These are phyloP conservation scores for Aureobasidium sp. DNA, from an alignment of 2,329 filamentous ascomycete genomes.

Conservation along the genomic window DNA sequence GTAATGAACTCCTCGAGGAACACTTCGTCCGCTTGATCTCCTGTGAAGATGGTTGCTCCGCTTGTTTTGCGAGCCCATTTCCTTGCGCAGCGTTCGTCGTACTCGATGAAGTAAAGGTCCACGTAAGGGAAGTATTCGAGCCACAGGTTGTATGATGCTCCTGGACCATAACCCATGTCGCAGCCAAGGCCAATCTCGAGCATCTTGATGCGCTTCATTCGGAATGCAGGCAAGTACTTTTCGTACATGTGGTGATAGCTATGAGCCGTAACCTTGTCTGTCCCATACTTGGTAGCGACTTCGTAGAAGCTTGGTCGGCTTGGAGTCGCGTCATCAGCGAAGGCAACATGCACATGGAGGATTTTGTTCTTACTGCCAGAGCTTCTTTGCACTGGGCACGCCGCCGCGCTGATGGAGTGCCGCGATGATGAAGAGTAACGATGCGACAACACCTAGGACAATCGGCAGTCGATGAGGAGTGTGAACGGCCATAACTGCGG, in stretches of 20 bases:
- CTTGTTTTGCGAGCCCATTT: conserved; percentile 31
- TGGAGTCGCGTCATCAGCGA: not conserved
- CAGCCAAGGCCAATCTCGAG: conserved; percentile 40
- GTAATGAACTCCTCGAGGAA: conserved; percentile 34
- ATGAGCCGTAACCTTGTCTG: conserved; percentile 36
- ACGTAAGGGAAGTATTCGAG: conserved; percentile 35
- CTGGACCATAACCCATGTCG: conserved; percentile 34
- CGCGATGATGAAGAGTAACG: conserved; percentile 12
- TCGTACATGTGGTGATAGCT: conserved; percentile 38
- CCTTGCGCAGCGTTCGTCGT: conserved; percentile 32
- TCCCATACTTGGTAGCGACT: conserved; percentile 33
- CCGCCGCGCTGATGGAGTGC: conserved; percentile 14
- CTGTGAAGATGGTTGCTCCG: conserved; percentile 34
- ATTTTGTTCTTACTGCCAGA: not conserved
- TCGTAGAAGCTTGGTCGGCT: conserved; percentile 26
- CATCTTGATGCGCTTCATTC: conserved; percentile 32
- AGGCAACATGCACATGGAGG: not conserved
- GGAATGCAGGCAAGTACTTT: conserved; percentile 31
- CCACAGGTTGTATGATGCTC: conserved; percentile 37
- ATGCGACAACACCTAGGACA: conserved; percentile 16
- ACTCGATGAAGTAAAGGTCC: conserved; percentile 39
- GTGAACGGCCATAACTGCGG: not conserved
- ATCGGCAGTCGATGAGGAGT: conserved; percentile 16
- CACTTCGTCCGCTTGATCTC: conserved; percentile 33
- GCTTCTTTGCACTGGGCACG: conserved; percentile 6